phyloP scores from a whole-genome alignment of 805 yeast species.

The Hanseniaspora hatyaiensis region DNA sequence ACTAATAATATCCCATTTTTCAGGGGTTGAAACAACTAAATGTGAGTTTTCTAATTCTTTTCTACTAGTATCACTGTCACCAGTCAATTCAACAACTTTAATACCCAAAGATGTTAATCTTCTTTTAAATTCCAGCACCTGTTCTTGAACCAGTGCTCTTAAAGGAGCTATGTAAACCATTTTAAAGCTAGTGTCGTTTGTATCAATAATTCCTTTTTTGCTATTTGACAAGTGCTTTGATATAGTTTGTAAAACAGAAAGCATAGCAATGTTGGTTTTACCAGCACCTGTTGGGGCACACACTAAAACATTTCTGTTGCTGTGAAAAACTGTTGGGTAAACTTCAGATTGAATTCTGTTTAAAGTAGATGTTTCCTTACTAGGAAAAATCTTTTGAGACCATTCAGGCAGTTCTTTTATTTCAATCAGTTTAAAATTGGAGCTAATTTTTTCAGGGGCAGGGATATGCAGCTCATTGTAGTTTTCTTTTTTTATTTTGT shows the following conservation, averaged over 20 bases:
- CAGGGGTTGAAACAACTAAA: constrained; percentile 84
- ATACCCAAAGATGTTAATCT: constrained; percentile 54
- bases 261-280: constrained; percentile 90
- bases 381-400: constrained; percentile 68
- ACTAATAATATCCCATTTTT: constrained; percentile 93
- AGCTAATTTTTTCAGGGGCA: constrained; percentile 49
- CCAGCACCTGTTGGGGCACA: constrained; percentile 99
- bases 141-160: constrained; percentile 92
- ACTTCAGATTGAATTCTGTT: constrained; percentile 79
- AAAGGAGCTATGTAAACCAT: constrained; percentile 85
- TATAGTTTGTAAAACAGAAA: constrained; percentile 57
- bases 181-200: constrained; percentile 34
- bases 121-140: constrained; percentile 72
- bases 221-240: constrained; percentile 40
- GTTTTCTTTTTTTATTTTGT: constrained; percentile 53
- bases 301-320: constrained; percentile 60
- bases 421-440: constrained; percentile 37
- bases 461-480: constrained; percentile 93
- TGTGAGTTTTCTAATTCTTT: constrained; percentile 71
- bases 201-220: constrained; percentile 40
- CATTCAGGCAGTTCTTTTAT: constrained; percentile 63
- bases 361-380: constrained; percentile 49
- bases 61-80: constrained; percentile 69
- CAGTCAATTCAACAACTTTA: constrained; percentile 75
- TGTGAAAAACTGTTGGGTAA: constrained; percentile 61